These are phyloP conservation scores for Yarrowia alimentaria DNA, from an alignment of 805 yeast species.

Conservation along the genomic window DNA sequence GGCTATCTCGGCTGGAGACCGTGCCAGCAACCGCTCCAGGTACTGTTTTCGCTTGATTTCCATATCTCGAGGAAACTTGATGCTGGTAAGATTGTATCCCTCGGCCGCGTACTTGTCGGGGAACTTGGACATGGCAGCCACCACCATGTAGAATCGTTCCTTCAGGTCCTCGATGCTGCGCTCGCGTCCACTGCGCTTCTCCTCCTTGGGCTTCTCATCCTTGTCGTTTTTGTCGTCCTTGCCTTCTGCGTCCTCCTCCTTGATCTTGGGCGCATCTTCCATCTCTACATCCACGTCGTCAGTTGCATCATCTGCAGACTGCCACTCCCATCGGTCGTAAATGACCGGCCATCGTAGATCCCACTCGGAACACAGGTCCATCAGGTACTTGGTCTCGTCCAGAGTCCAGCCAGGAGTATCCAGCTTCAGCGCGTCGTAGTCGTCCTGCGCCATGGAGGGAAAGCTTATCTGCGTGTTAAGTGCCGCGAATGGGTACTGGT, in stretches of 20 bases:
- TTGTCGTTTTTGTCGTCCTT: slow-evolving; percentile 22
- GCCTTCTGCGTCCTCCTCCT: slow-evolving; percentile 15
- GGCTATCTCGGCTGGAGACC: slow-evolving; percentile 96
- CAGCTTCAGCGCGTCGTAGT: slow-evolving; percentile 47
- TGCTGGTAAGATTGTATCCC: slow-evolving; percentile 37
- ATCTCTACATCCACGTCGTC: slow-evolving; percentile 1
- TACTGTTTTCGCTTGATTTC: slow-evolving; percentile 82
- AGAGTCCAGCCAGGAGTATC: slow-evolving; percentile 59
- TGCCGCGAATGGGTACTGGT: slow-evolving; percentile 62
- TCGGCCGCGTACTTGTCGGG: slow-evolving; percentile 38
- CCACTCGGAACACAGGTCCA: slow-evolving; percentile 53
- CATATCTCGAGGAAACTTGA: slow-evolving; percentile 65
- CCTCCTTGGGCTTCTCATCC: slow-evolving; percentile 1
- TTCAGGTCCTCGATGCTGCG: slow-evolving; percentile 77
- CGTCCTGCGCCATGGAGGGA: slow-evolving; percentile 65
- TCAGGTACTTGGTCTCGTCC: slow-evolving; percentile 76
- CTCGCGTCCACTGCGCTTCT: slow-evolving; percentile 28
- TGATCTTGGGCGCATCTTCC: neutral
- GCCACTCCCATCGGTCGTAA: slow-evolving; percentile 55
- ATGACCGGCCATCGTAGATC: slow-evolving; percentile 73
- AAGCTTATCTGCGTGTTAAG: slow-evolving; percentile 67
- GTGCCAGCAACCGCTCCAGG: slow-evolving; percentile 65
- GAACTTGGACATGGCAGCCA: slow-evolving; percentile 52
- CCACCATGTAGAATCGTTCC: slow-evolving; percentile 71
- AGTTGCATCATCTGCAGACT: slow-evolving; percentile 4